Conservation (phyloP, 2,329 filamentous ascomycete genomes). For the Trichoderma sp. region DNA sequence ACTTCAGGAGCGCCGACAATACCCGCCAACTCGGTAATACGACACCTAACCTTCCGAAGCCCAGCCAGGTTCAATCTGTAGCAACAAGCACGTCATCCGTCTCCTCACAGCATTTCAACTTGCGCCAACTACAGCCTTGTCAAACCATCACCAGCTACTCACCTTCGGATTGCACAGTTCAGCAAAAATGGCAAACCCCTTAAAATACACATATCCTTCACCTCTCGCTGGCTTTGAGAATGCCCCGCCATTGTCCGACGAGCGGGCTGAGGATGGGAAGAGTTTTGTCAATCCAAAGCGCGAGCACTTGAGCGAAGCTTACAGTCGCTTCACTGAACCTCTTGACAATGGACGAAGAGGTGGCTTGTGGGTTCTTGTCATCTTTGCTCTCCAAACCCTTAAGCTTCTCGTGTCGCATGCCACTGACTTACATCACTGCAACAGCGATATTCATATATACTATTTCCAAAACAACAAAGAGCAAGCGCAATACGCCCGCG, state of each 20-base stretch:
- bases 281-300: slow-evolving; percentile 69
- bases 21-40: slow-evolving; percentile 19
- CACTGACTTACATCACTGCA: neutral
- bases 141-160: neutral
- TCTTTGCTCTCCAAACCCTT: neutral
- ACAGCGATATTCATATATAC: slow-evolving; percentile 81
- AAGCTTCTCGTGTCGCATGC: neutral
- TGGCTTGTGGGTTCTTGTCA: slow-evolving; percentile 63
- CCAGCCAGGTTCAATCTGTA: neutral
- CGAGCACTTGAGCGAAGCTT: slow-evolving; percentile 65
- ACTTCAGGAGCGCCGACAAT: slow-evolving; percentile 1
- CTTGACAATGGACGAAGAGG: slow-evolving; percentile 66
- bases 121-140: neutral
- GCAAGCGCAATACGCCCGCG: slow-evolving; percentile 68
- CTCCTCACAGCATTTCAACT: slow-evolving; percentile 2
- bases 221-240: slow-evolving; percentile 57
- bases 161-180: neutral
- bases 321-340: slow-evolving; percentile 68
- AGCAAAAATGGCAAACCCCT: slow-evolving; percentile 22
- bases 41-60: neutral
- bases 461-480: slow-evolving; percentile 66
- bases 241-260: slow-evolving; percentile 58
- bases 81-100: slow-evolving; percentile 8
- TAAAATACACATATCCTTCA: slow-evolving; percentile 21
- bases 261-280: slow-evolving; percentile 73